Evolutionary conservation across 345 rosid species (phyloP).

Genomic region (Chamaenerion angustifolium): DNA sequence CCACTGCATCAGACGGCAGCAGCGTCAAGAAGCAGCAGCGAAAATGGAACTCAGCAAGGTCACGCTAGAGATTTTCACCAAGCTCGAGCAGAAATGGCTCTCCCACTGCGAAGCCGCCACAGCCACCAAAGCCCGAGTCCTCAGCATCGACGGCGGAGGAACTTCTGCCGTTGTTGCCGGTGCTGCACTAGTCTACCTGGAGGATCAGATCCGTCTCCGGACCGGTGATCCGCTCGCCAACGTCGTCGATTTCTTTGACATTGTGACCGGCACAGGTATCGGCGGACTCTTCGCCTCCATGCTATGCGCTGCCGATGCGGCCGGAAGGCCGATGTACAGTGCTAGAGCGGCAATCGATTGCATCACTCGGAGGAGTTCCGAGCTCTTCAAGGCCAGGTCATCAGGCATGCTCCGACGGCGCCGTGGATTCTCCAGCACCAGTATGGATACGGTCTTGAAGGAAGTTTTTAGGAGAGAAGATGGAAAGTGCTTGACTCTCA

Average conservation of each 20-base stretch:
- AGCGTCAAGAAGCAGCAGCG: not conserved
- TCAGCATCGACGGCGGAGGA: conserved; percentile 87
- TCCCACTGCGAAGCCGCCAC: conserved; percentile 56
- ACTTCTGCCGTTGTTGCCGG: conserved; percentile 53
- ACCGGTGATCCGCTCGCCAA: conserved; percentile 54
- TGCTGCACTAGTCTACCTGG: conserved; percentile 55
- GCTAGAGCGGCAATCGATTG: conserved; percentile 59
- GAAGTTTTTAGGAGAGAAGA: conserved; percentile 46
- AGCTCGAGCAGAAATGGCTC: conserved; percentile 87
- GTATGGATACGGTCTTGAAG: conserved; percentile 60
- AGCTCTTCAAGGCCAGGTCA: conserved; percentile 34
- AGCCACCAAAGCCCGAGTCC: conserved; percentile 50
- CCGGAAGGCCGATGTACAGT: conserved; percentile 59
- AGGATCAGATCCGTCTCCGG: conserved; percentile 76
- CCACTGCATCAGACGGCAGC: not conserved
- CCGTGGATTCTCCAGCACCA: conserved; percentile 44
- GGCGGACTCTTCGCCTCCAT: conserved; percentile 72
- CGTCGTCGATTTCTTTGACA: conserved; percentile 77
- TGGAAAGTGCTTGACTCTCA: conserved; percentile 53
- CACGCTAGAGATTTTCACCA: conserved; percentile 76
- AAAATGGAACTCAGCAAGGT: conserved; percentile 76
- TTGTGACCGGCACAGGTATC: conserved; percentile 76
- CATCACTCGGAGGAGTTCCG: conserved; percentile 27
- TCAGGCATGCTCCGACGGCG: conserved; percentile 40
- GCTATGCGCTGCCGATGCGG: conserved; percentile 57